Percentiles rank a stretch among this genome's conserved stretches.
These are phyloP conservation scores for Cyphellophora attinorum DNA, from an alignment of 2,329 filamentous ascomycete genomes.

Conservation along the genomic window DNA sequence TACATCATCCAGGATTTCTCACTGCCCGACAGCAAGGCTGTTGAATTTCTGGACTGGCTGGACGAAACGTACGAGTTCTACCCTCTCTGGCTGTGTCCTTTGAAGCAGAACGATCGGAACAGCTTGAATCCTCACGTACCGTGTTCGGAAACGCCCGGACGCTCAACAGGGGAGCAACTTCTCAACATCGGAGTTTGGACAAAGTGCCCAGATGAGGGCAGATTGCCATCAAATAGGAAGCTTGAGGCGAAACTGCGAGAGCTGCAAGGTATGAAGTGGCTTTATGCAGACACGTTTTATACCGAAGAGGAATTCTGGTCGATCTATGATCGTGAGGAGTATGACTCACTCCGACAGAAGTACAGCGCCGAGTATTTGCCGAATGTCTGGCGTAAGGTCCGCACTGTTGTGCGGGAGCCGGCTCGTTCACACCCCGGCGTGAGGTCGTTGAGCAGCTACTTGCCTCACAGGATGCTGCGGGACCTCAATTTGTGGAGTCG, in stretches of 20 bases:
- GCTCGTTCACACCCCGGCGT: no score
- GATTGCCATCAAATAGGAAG: no score
- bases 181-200: constrained; percentile 64
- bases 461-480: no score
- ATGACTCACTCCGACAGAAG: constrained; percentile 28
- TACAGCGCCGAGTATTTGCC: constrained; percentile 27
- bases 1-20: constrained; percentile 55
- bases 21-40: constrained; percentile 41
- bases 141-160: no score
- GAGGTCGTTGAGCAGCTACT: no score
- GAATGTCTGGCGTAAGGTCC: constrained; percentile 29
- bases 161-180: no score
- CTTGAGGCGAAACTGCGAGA: no score
- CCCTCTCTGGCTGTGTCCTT: constrained; percentile 50
- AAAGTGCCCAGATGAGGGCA: no score
- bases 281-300: constrained; percentile 82
- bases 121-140: constrained; percentile 3
- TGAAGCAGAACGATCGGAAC: constrained; percentile 3
- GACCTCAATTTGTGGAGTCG: no score
- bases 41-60: constrained; percentile 43
- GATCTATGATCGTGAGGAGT: constrained; percentile 29
- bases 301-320: constrained; percentile 44
- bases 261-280: constrained; percentile 74
- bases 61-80: constrained; percentile 34
- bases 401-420: no score